These are phyloP conservation scores for Suillus plorans DNA, from an alignment of 768 basidiomycete genomes.

Conservation along the genomic window DNA sequence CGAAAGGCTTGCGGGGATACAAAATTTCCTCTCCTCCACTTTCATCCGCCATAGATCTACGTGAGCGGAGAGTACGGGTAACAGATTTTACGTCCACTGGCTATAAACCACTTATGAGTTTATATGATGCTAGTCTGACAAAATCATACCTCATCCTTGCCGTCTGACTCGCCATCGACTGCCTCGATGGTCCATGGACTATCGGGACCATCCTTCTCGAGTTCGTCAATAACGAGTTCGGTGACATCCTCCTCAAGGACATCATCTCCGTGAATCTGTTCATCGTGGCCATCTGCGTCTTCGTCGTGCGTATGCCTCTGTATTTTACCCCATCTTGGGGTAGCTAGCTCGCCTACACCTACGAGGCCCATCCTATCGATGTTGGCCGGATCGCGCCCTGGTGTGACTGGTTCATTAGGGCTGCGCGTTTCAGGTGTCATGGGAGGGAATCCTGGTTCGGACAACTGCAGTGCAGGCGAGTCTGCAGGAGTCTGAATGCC, in stretches of 20 bases:
- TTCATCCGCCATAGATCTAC: slow-evolving; percentile 74
- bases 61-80: slow-evolving; percentile 52
- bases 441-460: slow-evolving; percentile 36
- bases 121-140: neutral
- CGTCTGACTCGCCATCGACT: slow-evolving; percentile 75
- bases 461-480: slow-evolving; percentile 54
- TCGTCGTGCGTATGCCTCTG: slow-evolving; percentile 36
- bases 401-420: slow-evolving; percentile 55
- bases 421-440: slow-evolving; percentile 62
- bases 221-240: slow-evolving; percentile 29
- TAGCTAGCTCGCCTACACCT: slow-evolving; percentile 93
- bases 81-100: slow-evolving; percentile 42
- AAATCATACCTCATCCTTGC: slow-evolving; percentile 60
- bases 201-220: slow-evolving; percentile 59
- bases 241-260: slow-evolving; percentile 28
- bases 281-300: slow-evolving; percentile 39
- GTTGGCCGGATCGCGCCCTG: slow-evolving; percentile 69
- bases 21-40: slow-evolving; percentile 90
- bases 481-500: slow-evolving; percentile 67
- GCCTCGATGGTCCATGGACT: slow-evolving; percentile 91
- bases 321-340: slow-evolving; percentile 87
- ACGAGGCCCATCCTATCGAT: slow-evolving; percentile 88
- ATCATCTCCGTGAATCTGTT: slow-evolving; percentile 37
- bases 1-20: slow-evolving; percentile 66
- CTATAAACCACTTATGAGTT: slow-evolving; percentile 26